Evolutionary conservation across 257 asterid genomes (phyloP), one percentile per base, ranked within the genome.

Genomic region (Salvia splendens): DNA sequence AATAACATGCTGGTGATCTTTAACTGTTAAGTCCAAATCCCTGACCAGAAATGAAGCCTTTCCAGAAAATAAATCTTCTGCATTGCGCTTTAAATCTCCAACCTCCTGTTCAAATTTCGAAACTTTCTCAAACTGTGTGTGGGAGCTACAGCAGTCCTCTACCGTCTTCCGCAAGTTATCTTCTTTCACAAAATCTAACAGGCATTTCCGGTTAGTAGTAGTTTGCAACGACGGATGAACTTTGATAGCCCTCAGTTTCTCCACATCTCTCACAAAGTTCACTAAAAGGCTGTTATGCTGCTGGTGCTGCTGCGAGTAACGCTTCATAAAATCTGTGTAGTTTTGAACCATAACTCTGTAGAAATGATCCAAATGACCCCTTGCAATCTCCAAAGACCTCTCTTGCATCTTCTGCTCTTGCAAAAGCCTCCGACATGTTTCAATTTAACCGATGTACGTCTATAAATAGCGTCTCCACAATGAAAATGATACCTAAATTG

Each of bases 341-440:
- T 91, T 88, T 42, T 91, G 99, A 62, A 81, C 79, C 45, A 94
- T 89, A 78, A 90, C 87, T 65, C 79, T 82, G 36, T 86, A 94
- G 79, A 85, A 88, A 78, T 88, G 92, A 69, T 91, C 97, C 47
- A 94, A 71, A 75, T 94, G 88, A 9, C 87, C 89, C 83, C 87
- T 72, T 47, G 97, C 97, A 80, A 94, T 88, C 70, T 87, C 97
- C 86, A 88, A 68, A 2, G 96, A 96, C 81, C 89, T 73, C 71
- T 88, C 99, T 73, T 94, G 99, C 83, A 91, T 97, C 85, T 83
- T 87, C 80, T 78, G 94, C 78, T 91, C 96, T 65, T 79, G 84
- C 81, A 78, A 70, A 57, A 91, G 82, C 86, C 87, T 84, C 85
- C 85, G 82, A 30, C 95, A 91, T 10, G 55, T 64, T 30, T 80